Percentiles rank a stretch among this genome's conserved stretches.
Evolutionary conservation across 2,329 filamentous ascomycete genomes (phyloP).

Genomic region (Phialophora tarda): DNA sequence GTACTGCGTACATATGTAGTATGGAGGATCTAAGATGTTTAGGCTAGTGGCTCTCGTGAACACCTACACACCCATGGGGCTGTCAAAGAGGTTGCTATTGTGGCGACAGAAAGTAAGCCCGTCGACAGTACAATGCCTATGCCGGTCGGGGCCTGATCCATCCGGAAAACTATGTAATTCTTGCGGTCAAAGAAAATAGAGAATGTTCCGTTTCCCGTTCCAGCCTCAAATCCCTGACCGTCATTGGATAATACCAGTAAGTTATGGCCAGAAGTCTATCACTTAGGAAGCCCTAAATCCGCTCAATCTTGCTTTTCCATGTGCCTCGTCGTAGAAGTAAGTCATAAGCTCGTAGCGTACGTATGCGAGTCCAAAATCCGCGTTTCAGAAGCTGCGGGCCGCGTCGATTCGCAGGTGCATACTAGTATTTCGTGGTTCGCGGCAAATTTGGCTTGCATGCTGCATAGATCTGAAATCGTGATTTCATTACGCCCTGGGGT

Average conservation of each 20-base stretch:
- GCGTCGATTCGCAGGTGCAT: not conserved
- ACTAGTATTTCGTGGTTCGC: not conserved
- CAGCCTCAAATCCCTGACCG: not conserved
- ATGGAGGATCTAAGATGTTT: too few relatives aligned
- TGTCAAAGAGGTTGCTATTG: too few relatives aligned
- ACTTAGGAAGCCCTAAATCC: not conserved
- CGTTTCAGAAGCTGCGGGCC: not conserved
- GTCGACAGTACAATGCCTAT: too few relatives aligned
- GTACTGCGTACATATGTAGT: too few relatives aligned
- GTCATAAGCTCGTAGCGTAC: not conserved
- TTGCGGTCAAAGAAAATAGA: not conserved
- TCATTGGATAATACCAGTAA: not conserved
- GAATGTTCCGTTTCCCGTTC: not conserved
- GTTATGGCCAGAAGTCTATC: not conserved
- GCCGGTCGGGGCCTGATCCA: not conserved
- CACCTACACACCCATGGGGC: too few relatives aligned
- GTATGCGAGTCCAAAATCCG: not conserved
- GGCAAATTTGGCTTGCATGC: too few relatives aligned
- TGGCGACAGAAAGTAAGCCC: too few relatives aligned
- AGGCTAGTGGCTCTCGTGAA: too few relatives aligned
- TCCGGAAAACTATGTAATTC: not conserved
- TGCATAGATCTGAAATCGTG: not conserved
- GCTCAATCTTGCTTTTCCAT: not conserved
- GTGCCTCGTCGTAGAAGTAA: not conserved
- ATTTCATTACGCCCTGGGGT: constrained; percentile 12